These are phyloP conservation scores for Cyberlindnera misumaiensis DNA, from an alignment of 805 yeast genomes.

Conservation along the genomic window DNA sequence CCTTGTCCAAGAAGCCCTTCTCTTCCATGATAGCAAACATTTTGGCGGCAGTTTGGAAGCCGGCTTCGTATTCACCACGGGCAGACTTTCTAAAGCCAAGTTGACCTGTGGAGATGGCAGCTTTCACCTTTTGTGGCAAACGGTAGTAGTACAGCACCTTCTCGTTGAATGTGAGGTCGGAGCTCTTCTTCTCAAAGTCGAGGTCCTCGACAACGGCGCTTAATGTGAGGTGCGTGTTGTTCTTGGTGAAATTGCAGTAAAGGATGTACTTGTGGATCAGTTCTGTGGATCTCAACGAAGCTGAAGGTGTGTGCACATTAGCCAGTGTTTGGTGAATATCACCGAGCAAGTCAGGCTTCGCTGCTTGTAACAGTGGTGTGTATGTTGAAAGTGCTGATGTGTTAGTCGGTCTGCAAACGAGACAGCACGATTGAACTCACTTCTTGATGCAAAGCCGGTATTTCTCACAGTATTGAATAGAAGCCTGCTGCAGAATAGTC, in stretches of 20 bases:
- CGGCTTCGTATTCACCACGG: conserved; percentile 90
- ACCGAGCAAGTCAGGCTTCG: neutral
- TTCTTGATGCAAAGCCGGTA: conserved; percentile 3
- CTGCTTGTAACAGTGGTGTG: neutral
- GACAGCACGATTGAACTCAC: conserved; percentile 1
- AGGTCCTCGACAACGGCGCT: conserved; percentile 63
- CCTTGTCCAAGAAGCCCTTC: conserved; percentile 46
- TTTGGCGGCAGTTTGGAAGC: conserved; percentile 72
- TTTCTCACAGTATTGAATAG: conserved; percentile 4
- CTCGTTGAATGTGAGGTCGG: conserved; percentile 52
- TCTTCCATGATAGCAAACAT: conserved; percentile 69
- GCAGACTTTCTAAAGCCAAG: conserved; percentile 86
- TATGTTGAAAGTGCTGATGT: conserved; percentile 1
- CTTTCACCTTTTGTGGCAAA: conserved; percentile 67
- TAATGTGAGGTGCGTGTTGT: conserved; percentile 76
- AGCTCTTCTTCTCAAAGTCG: conserved; percentile 50
- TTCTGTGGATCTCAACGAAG: conserved; percentile 15
- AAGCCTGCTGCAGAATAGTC: conserved; percentile 3
- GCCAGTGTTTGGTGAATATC: conserved; percentile 2
- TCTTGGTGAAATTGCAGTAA: conserved; percentile 70
- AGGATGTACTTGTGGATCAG: conserved; percentile 57
- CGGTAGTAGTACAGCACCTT: conserved; percentile 71
- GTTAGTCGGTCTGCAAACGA: conserved; percentile 3
- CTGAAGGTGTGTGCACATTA: conserved; percentile 8
- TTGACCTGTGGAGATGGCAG: conserved; percentile 73